A percentile compares a stretch with the other conserved stretches of the same genome.
phyloP scores from a whole-genome alignment of 2,329 filamentous ascomycete genomes.

The Acephala macrosclerotiorum region DNA sequence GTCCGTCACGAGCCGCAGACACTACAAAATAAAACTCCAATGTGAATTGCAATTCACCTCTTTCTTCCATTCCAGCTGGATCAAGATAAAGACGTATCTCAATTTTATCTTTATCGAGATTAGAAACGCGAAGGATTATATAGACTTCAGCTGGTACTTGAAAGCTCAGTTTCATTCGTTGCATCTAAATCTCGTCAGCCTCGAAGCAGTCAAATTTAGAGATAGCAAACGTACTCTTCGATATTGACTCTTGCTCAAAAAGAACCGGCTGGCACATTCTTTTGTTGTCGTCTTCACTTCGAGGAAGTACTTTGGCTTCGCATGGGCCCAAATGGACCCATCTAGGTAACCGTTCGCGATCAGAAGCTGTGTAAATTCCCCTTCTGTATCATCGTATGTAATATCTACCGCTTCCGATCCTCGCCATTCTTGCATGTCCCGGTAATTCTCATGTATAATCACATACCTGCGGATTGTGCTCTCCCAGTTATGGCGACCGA shows the following conservation, averaged over 20 bases:
- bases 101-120: constrained; percentile 19
- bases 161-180: constrained; percentile 21
- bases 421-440: constrained; percentile 49
- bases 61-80: constrained; percentile 13
- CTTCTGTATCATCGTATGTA: constrained; percentile 49
- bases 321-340: constrained; percentile 37
- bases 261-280: constrained; percentile 50
- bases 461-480: constrained; percentile 55
- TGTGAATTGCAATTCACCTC: constrained; percentile 22
- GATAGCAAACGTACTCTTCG: constrained; percentile 44
- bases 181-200: constrained; percentile 24
- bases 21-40: neutral
- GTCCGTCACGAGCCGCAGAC: too few relatives aligned
- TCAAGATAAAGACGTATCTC: constrained; percentile 24
- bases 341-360: constrained; percentile 46
- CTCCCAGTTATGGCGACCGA: constrained; percentile 53
- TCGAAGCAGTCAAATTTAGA: neutral
- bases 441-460: constrained; percentile 49
- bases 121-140: constrained; percentile 30
- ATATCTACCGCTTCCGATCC: constrained; percentile 56
- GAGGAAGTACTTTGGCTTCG: constrained; percentile 52
- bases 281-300: constrained; percentile 59
- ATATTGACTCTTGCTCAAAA: constrained; percentile 52
- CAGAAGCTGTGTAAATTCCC: constrained; percentile 47
- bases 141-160: constrained; percentile 23